Evolutionary conservation across 305 asterid species (phyloP).

Genomic region (Fraxinus velutina): DNA sequence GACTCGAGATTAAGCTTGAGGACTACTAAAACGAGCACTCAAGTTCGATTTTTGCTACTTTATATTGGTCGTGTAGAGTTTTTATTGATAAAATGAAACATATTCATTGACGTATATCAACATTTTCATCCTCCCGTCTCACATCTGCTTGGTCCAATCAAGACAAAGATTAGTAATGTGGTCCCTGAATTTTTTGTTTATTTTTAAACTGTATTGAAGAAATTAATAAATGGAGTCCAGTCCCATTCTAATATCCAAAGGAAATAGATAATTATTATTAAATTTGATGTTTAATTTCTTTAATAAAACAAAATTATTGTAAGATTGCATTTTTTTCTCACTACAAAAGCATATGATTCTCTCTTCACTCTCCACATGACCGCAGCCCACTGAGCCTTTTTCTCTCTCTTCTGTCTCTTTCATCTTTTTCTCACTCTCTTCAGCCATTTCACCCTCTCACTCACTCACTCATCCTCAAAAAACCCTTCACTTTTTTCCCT

Average conservation of each 20-base stretch:
- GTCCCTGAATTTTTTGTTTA: too few species aligned
- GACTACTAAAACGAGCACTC: neutral
- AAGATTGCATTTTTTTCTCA: neutral
- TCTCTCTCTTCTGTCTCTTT: constrained; percentile 7
- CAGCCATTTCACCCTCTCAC: constrained; percentile 9
- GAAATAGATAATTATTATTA: too few species aligned
- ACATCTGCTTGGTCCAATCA: neutral
- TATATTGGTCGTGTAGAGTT: neutral
- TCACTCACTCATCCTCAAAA: constrained; percentile 31
- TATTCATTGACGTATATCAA: neutral
- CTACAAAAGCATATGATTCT: neutral
- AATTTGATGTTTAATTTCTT: neutral
- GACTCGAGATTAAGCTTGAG: neutral
- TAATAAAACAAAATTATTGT: neutral
- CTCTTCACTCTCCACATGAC: neutral
- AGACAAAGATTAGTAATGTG: neutral
- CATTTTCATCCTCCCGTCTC: neutral
- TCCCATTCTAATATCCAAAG: neutral
- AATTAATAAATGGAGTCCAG: neutral
- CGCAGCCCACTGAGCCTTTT: neutral
- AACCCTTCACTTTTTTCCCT: constrained; percentile 30
- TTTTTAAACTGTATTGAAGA: neutral
- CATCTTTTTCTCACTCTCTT: constrained; percentile 23
- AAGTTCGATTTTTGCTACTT: neutral
- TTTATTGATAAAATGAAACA: neutral